Conservation (phyloP, 805 yeast genomes). For the Naumovozyma baii region DNA sequence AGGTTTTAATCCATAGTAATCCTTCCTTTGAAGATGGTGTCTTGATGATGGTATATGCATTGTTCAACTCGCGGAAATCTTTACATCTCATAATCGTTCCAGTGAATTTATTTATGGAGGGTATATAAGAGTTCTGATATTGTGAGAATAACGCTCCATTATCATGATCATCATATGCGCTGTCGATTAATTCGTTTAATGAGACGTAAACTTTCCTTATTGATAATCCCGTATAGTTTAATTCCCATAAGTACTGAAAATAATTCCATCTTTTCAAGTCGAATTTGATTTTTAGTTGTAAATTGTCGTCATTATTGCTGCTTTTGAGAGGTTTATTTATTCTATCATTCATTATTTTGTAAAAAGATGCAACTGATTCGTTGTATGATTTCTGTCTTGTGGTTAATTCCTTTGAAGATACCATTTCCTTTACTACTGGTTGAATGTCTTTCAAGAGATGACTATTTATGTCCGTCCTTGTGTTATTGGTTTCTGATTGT, state of each 20-base stretch:
- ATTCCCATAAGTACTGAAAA: constrained; percentile 6
- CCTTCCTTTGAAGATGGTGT: constrained; percentile 30
- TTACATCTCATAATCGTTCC: not conserved
- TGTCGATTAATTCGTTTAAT: not conserved
- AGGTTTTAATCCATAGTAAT: constrained; percentile 39
- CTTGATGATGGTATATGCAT: not conserved
- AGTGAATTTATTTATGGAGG: not conserved
- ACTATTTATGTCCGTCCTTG: too few species aligned
- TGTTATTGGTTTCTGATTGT: not conserved
- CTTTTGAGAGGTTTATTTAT: constrained; percentile 1
- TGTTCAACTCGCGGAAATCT: not conserved
- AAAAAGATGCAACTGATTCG: constrained; percentile 9
- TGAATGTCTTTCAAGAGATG: not conserved
- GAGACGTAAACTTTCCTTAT: constrained; percentile 3
- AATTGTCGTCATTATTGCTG: not conserved
- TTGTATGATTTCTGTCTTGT: constrained; percentile 8
- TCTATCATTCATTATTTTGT: constrained; percentile 7
- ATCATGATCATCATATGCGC: not conserved
- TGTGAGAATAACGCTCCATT: not conserved
- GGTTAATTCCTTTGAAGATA: not conserved
- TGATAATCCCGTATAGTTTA: constrained; percentile 5
- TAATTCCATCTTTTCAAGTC: constrained; percentile 12
- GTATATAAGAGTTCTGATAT: not conserved
- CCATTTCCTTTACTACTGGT: not conserved
- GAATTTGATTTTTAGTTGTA: constrained; percentile 7